Evolutionary conservation across 257 asterid species (phyloP).

Genomic region (Ligustrum vulgare): DNA sequence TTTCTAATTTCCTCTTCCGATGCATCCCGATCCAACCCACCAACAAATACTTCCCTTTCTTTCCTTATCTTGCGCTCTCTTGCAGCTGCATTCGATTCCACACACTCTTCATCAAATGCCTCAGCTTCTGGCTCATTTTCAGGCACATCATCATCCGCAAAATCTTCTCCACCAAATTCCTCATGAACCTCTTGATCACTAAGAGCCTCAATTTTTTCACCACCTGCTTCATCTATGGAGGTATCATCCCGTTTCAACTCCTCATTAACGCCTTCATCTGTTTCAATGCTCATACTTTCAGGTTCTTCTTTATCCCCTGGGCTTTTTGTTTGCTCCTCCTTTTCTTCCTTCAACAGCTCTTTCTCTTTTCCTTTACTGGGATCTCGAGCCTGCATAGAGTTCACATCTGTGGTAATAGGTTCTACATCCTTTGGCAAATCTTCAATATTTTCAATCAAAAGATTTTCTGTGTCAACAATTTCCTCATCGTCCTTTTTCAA

Average conservation of each 20-base stretch:
- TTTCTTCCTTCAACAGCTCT: slow-evolving; percentile 28
- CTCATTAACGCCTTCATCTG: slow-evolving; percentile 28
- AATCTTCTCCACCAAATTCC: slow-evolving; percentile 40
- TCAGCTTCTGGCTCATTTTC: slow-evolving; percentile 44
- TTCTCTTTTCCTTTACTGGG: slow-evolving; percentile 21
- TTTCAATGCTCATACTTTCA: slow-evolving; percentile 20
- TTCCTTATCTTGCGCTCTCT: slow-evolving; percentile 54
- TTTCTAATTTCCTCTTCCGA: slow-evolving; percentile 52
- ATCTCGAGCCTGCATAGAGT: slow-evolving; percentile 32
- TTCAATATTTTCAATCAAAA: slow-evolving; percentile 20
- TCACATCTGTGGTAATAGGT: slow-evolving; percentile 19
- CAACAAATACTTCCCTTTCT: slow-evolving; percentile 65
- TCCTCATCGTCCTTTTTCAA: slow-evolving; percentile 23
- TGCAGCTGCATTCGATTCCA: slow-evolving; percentile 51
- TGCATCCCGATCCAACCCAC: slow-evolving; percentile 66
- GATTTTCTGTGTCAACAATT: slow-evolving; percentile 17
- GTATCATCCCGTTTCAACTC: slow-evolving; percentile 26
- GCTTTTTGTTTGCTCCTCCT: slow-evolving; percentile 20
- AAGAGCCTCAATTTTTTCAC: slow-evolving; percentile 48
- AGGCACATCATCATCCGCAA: slow-evolving; percentile 33
- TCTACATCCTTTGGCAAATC: slow-evolving; percentile 25
- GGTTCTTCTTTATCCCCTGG: slow-evolving; percentile 23
- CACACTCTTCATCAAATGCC: slow-evolving; percentile 45
- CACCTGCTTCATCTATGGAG: slow-evolving; percentile 45
- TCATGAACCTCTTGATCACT: slow-evolving; percentile 48